Base-by-base conservation (phyloP, 1,284 basidiomycete genomes). In the Trichosporon sp. region DNA sequence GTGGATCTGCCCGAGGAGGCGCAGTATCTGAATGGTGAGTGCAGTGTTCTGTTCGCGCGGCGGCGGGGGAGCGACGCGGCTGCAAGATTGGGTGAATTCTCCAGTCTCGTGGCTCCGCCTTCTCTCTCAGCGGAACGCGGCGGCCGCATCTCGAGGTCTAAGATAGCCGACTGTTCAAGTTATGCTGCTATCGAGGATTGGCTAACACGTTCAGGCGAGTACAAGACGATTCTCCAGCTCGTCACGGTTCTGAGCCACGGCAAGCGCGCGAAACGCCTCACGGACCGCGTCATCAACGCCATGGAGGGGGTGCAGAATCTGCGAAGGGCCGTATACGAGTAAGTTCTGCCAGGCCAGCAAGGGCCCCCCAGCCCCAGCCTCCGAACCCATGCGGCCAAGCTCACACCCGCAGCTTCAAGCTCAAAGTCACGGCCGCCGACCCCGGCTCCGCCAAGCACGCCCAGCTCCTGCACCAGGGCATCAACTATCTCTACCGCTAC, bases 221-320 rank as follows among this genome's bases (percentile, higher is more conserved):
- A 98, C 87, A 98, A 98, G 85, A 93, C 91, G 2, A 98, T 99
- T 72, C 85, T 99, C 59, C 94, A 97, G 78, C 90, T 99, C 35
- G 81, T 83, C 1, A 81, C 81, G 1, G 81, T 83, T 4, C 73
- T 83, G 48, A 77, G 76, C 46, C 81, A 81, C 70, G 81, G 81
- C 4, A 82, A 83, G 71, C 75, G 92, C 19, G 97, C 97, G n/a
- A 99, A 99, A 84, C 89, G 90, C 65, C 82, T 99, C 71, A 91
- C 94, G 0, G 97, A 99, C 81, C 86, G 89, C 51, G 92, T 92
- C 0, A 90, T 97, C 78, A 94, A 98, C 83, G 84, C 90, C 74
- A 94, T 95, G 92, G 84, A 86, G 83, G 94, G 94, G 74, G 94
- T 98, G 0, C 95, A 98, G 83, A 98, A 98, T 79, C 85, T 98